phyloP scores from a whole-genome alignment of 2,329 filamentous ascomycete genomes.

The Cordyceps cateniannulata region DNA sequence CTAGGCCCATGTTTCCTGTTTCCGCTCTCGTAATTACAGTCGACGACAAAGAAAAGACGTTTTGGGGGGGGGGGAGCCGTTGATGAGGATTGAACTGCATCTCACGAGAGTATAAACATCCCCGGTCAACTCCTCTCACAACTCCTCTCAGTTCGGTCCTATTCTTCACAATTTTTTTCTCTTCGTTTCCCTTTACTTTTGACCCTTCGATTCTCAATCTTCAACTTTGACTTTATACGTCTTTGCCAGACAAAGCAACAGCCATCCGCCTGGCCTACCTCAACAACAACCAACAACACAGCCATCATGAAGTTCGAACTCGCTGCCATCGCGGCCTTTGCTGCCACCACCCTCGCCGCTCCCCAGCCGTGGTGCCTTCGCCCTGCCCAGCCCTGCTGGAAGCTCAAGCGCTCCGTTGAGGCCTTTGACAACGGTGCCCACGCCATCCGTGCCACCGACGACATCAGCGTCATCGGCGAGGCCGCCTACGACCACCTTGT shows the following conservation, averaged over 20 bases:
- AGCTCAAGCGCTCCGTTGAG: slow-evolving; percentile 32
- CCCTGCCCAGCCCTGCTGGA: not conserved
- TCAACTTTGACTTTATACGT: no score
- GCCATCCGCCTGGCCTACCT: not conserved
- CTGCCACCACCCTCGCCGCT: not conserved
- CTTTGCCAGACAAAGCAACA: not conserved
- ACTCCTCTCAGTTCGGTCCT: not conserved
- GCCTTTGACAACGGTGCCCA: slow-evolving; percentile 21
- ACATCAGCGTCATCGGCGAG: slow-evolving; percentile 31
- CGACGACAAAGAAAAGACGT: no score
- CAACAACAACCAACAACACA: not conserved
- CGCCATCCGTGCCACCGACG: slow-evolving; percentile 20
- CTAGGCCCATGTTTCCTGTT: no score
- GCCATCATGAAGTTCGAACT: not conserved
- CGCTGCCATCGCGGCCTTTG: not conserved
- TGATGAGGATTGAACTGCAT: not conserved
- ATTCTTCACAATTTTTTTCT: not conserved
- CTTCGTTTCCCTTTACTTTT: not conserved
- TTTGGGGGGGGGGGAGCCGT: not conserved
- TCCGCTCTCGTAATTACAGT: no score
- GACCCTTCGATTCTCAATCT: no score
- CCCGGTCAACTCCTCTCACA: not conserved
- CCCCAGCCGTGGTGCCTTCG: slow-evolving; percentile 2
- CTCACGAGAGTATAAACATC: not conserved
- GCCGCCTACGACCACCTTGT: slow-evolving; percentile 34